Base-by-base conservation (phyloP, 164 flowering plant species). In the Magnolia kwangsiensis region DNA sequence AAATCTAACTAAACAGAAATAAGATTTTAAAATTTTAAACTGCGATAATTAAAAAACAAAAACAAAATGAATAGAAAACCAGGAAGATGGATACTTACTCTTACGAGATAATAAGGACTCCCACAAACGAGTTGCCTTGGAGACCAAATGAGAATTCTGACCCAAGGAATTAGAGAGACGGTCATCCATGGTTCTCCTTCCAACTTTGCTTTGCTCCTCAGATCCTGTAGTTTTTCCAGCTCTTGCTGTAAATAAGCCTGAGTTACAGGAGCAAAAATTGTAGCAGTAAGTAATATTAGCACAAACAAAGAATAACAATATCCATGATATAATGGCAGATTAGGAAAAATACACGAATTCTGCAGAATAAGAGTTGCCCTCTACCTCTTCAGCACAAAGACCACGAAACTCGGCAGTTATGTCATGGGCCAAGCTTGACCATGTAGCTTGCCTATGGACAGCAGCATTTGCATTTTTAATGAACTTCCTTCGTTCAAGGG, bases 221-320 rank as follows among this genome's bases (percentile, higher is more conserved):
- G 71, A 70, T 91, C 99, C 77, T 94, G 98, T 19, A 94, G 81
- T 82, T 94, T 93, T 85, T 94, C 99, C 77, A 96, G 82, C 85
- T 96, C 98, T 87, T 96, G 99, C 83, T 96, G 99, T 85, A 96
- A 82, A 83, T 94, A 96, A 74, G 99, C 99, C 99, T 96, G 86
- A 78, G 55, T 68, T 31, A 29, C 21, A 65, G 31, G 21, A 64
- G 67, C 67, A 23, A 19, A n/a, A 20, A 65, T 18, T 6, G 65
- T n/a, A 21, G 20, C 18, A 24, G 11, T 20, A 65, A 23, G 21
- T 65, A 37, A 65, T n/a, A 65, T 7, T 23, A 65, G 9, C 24
- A 21, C 37, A 8, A 24, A 13, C 8, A 37, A 37, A 37, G 55
- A 37, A 18, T 31, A 14, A 19, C 29, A 69, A 68, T 27, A 50